Evolutionary conservation across 352 stramenopile genomes (phyloP).

Genomic region (Phytopythium aichiense): DNA sequence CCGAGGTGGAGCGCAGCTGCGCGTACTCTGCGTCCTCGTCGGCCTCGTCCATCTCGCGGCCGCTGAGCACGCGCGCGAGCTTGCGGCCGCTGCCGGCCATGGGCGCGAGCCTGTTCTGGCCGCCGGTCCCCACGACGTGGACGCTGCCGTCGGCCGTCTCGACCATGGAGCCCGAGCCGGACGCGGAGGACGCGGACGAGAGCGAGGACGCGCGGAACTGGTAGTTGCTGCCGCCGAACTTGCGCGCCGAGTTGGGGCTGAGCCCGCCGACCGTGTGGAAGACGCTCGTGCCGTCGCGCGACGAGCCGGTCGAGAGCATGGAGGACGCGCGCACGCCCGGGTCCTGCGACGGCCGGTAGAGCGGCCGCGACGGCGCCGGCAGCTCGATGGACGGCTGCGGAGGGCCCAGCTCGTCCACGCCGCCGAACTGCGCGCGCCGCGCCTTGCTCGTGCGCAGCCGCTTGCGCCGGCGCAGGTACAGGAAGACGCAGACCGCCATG

Average conservation of each 20-base stretch:
- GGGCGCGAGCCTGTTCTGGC: neutral
- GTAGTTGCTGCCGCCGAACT: slow-evolving; percentile 29
- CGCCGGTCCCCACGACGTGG: neutral
- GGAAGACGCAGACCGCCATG: slow-evolving; percentile 18
- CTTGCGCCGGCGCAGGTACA: slow-evolving; percentile 8
- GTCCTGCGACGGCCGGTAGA: slow-evolving; percentile 11
- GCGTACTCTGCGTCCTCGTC: slow-evolving; percentile 35
- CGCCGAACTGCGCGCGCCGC: slow-evolving; percentile 11
- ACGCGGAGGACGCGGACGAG: slow-evolving; percentile 1
- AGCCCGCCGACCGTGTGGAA: slow-evolving; percentile 38
- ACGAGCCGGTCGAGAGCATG: slow-evolving; percentile 18
- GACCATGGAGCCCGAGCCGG: neutral
- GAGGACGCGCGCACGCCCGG: slow-evolving; percentile 31
- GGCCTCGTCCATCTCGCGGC: slow-evolving; percentile 22
- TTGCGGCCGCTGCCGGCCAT: slow-evolving; percentile 11
- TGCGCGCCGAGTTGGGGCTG: slow-evolving; percentile 24
- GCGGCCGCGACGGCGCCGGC: slow-evolving; percentile 7
- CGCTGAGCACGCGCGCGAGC: slow-evolving; percentile 11
- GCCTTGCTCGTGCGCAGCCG: slow-evolving; percentile 10
- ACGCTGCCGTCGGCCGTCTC: neutral
- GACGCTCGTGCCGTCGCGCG: slow-evolving; percentile 16
- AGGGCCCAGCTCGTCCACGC: slow-evolving; percentile 22
- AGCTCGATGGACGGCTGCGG: slow-evolving; percentile 44
- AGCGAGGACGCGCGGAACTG: slow-evolving; percentile 23
- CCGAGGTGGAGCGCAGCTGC: slow-evolving; percentile 26